Conservation (phyloP, 345 rosid genomes). For the Anastatica hierochuntica region DNA sequence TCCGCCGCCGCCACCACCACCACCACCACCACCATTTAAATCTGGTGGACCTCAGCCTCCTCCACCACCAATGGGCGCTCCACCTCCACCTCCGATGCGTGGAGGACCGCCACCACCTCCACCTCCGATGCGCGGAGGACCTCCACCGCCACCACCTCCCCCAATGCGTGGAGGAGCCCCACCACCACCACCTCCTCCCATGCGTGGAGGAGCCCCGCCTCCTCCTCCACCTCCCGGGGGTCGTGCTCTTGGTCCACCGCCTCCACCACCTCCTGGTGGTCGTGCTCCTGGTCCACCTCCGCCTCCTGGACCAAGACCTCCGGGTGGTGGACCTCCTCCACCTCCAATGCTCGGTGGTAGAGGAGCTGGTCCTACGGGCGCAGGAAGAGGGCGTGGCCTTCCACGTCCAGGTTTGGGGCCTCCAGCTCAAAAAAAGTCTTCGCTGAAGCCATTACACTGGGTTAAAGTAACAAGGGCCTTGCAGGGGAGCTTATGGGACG, state of each 20-base stretch:
- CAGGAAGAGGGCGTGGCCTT: constrained; percentile 75
- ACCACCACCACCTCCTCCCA: constrained; percentile 33
- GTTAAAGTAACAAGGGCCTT: constrained; percentile 93
- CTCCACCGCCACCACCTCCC: constrained; percentile 40
- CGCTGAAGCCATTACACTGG: constrained; percentile 96
- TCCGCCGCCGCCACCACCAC: constrained; percentile 24
- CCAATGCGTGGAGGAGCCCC: constrained; percentile 33
- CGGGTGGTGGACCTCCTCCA: constrained; percentile 69
- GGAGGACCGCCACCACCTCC: constrained; percentile 45
- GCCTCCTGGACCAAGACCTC: constrained; percentile 60
- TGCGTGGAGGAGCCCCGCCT: constrained; percentile 39
- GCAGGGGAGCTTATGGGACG: constrained; percentile 99
- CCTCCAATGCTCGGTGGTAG: constrained; percentile 57
- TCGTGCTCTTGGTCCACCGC: constrained; percentile 45
- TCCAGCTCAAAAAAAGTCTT: constrained; percentile 29
- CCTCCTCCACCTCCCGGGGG: constrained; percentile 71
- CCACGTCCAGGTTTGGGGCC: constrained; percentile 36
- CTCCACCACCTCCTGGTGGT: constrained; percentile 58
- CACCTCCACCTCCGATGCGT: constrained; percentile 22
- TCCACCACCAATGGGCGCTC: constrained; percentile 17
- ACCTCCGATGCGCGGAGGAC: constrained; percentile 31
- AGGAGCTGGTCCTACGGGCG: constrained; percentile 36
- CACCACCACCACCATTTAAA: constrained; percentile 25
- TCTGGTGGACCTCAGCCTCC: constrained; percentile 18
- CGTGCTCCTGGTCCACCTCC: constrained; percentile 48